Base-by-base conservation (phyloP, 345 rosid species). In the Eucalyptus sideroxylon region DNA sequence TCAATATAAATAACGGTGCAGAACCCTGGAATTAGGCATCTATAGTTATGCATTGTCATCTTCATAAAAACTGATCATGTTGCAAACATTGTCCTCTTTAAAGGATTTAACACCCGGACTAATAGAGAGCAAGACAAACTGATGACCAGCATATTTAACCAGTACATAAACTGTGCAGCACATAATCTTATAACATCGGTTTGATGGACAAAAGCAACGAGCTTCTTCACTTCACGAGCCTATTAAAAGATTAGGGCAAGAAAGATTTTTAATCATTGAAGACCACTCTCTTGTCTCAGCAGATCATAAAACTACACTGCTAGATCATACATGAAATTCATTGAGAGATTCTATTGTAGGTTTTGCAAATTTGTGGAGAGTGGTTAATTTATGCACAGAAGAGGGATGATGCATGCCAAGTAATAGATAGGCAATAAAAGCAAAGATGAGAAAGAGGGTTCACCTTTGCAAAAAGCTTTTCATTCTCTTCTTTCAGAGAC, bases 401-500 rank as follows among this genome's bases (percentile, higher is more conserved):
- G 30, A 37, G 83, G 42, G 83, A 37, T 77, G 83, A 21, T 21
- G 30, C 30, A 40, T 77, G 83, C 47, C 44, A 77, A 40, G 30
- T 77, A 37, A 19, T 77, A 1, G 83, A 44, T 34, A 16, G 24
- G 30, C 47, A 11, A 40, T 40, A 77, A 40, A 77, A 77, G 30
- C 47, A 77, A 21, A 21, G 47, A 77, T 40, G 5, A 77, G 83
- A 77, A 23, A 77, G 83, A 77, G 69, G 67, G 14, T 87, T 87
- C 90, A 96, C 97, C 96, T 90, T 89, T 80, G 56, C 53, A 14
- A n/a, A 42, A 87, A 95, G 88, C 81, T 87, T 91, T 80, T 92
- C 90, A 89, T 95, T 94, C 86, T 95, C 94, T 86, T 93, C 92
- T 88, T 87, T 82, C 89, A 96, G 90, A 37, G 87, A 87, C 69